These are phyloP conservation scores for Solanum phureja DNA, from an alignment of 257 asterid species.

Conservation along the genomic window DNA sequence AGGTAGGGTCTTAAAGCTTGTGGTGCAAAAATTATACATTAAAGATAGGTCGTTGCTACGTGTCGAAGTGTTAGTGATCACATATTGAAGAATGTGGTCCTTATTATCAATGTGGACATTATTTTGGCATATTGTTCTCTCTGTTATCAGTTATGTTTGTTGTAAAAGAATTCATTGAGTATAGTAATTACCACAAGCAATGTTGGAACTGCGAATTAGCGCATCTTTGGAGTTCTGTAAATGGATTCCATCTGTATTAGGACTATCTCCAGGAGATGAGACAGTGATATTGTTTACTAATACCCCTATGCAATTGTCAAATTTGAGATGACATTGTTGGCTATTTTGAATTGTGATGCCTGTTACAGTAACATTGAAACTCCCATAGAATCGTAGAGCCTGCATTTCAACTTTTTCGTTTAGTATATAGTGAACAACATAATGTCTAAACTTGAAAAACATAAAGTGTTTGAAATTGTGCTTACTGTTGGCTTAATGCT, in stretches of 20 bases:
- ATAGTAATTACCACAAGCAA: slow-evolving; percentile 60
- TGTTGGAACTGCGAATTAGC: slow-evolving; percentile 46
- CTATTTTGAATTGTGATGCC: slow-evolving; percentile 73
- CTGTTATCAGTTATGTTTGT: neutral
- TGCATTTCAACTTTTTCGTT: slow-evolving; percentile 11
- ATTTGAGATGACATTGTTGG: slow-evolving; percentile 80
- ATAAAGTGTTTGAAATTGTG: neutral
- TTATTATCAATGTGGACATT: slow-evolving; percentile 21
- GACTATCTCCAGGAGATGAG: slow-evolving; percentile 83
- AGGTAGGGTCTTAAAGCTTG: slow-evolving; percentile 8
- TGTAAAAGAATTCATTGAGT: neutral
- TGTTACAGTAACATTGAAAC: slow-evolving; percentile 72
- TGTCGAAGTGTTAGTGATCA: slow-evolving; percentile 13
- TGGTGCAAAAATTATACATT: slow-evolving; percentile 13
- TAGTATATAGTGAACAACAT: neutral
- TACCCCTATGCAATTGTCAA: slow-evolving; percentile 76
- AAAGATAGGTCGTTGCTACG: slow-evolving; percentile 15
- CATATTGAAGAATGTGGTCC: slow-evolving; percentile 10
- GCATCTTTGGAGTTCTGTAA: slow-evolving; percentile 81
- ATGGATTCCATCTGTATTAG: slow-evolving; percentile 93
- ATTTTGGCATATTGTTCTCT: neutral
- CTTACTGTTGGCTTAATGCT: slow-evolving; percentile 80
- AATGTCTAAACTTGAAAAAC: neutral
- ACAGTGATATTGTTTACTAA: slow-evolving; percentile 50
- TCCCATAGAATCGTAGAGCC: slow-evolving; percentile 86